Conservation (phyloP, 2,329 filamentous ascomycete species). For the Aschersonia sp. region DNA sequence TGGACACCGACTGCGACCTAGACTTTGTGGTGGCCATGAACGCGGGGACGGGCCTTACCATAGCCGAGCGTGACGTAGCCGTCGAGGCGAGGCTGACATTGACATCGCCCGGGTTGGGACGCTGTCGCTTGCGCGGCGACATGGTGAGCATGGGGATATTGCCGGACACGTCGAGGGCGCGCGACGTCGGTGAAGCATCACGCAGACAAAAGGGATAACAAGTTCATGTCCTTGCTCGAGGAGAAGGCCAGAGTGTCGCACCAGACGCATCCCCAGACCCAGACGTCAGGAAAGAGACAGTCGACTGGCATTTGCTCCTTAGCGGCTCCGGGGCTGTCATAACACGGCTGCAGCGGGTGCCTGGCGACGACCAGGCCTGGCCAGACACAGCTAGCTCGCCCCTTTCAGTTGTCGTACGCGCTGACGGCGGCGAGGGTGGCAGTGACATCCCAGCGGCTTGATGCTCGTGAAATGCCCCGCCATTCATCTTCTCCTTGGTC, state of each 20-base stretch:
- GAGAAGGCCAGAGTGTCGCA: neutral
- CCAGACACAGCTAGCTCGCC: no score
- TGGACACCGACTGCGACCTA: slow-evolving; percentile 1
- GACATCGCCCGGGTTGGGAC: slow-evolving; percentile 13
- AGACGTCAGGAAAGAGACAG: neutral
- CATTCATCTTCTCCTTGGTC: no score
- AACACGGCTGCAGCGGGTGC: neutral
- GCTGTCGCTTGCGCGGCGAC: slow-evolving; percentile 19
- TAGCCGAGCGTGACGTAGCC: slow-evolving; percentile 3
- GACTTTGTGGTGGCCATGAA: neutral
- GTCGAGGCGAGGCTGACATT: slow-evolving; percentile 8
- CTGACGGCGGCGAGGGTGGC: no score
- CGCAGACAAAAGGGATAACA: no score
- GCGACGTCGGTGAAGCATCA: no score
- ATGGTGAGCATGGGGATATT: slow-evolving; percentile 8
- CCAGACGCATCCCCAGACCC: neutral
- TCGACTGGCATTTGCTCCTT: neutral
- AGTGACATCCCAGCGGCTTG: no score
- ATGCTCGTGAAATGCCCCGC: no score
- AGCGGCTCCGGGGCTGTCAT: neutral
- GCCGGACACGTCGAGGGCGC: neutral
- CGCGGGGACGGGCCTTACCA: neutral
- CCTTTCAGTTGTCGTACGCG: no score
- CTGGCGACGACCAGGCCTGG: no score
- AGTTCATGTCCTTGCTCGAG: no score